Base-by-base conservation (phyloP, 2,329 filamentous ascomycete species). In the Ophiocordyceps polyrhachis-furcata region DNA sequence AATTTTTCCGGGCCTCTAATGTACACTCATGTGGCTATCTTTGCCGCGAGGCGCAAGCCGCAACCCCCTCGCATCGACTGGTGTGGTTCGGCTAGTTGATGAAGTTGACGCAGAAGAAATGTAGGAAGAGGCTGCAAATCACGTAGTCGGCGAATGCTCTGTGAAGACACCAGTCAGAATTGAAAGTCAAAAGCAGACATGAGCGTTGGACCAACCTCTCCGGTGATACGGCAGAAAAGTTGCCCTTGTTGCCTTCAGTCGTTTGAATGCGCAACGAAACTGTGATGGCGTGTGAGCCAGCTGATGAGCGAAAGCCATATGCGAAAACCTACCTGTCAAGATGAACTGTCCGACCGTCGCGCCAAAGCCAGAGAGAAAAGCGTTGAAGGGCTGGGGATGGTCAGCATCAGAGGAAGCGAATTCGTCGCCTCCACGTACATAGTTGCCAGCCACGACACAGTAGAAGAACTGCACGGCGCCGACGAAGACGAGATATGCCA, bases 31-130 rank as follows among this genome's bases (percentile, higher is more conserved):
- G 35, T 19, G 35, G 17, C 35, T 21, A 21, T 28, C 23, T 17
- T 5, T 38, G n/a, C 47, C 38, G 35, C 29, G 21, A 44, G 19
- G 15, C 31, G 21, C 21, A 12, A 19, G 17, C 19, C 29, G 15
- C 20, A 15, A 35, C 20, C 15, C 28, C 23, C 43, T 43, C 40
- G 44, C 8, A 21, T 40, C 19, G 23, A n/a, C 15, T 21, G 14
- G 20, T 38, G 21, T 19, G 15, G 38, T 9, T 41, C 12, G 46
- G 52, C 70, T 72, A 98, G 74, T 98, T 98, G 70, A 98, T 96
- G 65, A 98, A 98, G 74, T 98, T 98, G 62, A 96, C 79, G 66
- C 88, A 95, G 73, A 98, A 98, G 69, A 96, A 94, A 69, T 98
- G 91, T 62, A 96, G 68, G 60, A 96, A 85, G 62, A 98, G 63